Evolutionary conservation across 805 yeast species (phyloP).

Genomic region (Wickerhamomyces bovis): DNA sequence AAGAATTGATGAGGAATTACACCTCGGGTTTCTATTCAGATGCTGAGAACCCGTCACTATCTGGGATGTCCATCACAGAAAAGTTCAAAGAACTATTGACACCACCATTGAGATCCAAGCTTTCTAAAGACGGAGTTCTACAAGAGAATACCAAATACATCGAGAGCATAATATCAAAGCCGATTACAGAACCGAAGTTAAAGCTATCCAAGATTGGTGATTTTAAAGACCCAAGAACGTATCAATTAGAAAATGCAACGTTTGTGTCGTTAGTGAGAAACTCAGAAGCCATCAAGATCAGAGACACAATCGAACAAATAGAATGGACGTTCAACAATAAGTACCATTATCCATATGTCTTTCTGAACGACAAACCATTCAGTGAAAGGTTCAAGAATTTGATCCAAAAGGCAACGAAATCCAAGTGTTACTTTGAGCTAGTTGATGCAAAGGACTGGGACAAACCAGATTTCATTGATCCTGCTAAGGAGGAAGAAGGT

Average conservation of each 20-base stretch:
- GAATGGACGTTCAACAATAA: conserved; percentile 63
- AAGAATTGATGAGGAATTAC: conserved; percentile 17
- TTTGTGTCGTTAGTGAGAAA: conserved; percentile 69
- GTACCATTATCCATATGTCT: conserved; percentile 76
- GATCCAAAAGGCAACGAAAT: conserved; percentile 34
- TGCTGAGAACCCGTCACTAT: neutral
- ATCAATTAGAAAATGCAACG: conserved; percentile 61
- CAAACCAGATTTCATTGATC: conserved; percentile 53
- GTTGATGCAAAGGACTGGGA: conserved; percentile 47
- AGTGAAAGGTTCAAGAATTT: conserved; percentile 45
- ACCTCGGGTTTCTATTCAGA: conserved; percentile 15
- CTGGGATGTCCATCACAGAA: conserved; percentile 1
- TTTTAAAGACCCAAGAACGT: conserved; percentile 6
- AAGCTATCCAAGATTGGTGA: conserved; percentile 13
- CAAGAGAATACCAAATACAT: conserved; percentile 8
- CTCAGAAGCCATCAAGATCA: conserved; percentile 44
- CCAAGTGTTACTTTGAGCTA: conserved; percentile 40
- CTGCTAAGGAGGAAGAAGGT: conserved; percentile 33
- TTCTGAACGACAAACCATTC: conserved; percentile 68
- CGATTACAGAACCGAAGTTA: conserved; percentile 25
- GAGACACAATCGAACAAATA: conserved; percentile 50
- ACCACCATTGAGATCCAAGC: conserved; percentile 18
- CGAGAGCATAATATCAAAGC: conserved; percentile 3
- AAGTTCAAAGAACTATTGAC: conserved; percentile 10
- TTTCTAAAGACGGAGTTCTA: conserved; percentile 12